A percentile compares a stretch with the other conserved stretches of the same genome.
These are phyloP conservation scores for Eucalyptus regnans DNA, from an alignment of 345 rosid genomes.

Conservation along the genomic window DNA sequence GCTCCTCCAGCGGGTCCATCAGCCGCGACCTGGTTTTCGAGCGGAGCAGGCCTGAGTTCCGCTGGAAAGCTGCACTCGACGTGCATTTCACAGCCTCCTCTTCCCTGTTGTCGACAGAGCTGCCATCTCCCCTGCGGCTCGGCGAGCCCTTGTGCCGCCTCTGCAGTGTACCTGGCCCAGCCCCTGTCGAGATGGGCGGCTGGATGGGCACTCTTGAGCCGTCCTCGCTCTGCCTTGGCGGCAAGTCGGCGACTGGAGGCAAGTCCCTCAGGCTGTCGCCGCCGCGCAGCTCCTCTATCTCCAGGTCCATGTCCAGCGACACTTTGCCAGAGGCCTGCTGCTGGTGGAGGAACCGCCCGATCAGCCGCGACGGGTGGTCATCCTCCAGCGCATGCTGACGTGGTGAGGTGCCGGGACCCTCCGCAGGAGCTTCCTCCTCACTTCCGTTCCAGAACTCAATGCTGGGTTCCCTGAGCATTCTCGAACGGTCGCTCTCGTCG, in stretches of 20 bases:
- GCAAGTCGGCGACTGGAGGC: neutral
- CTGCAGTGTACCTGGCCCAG: neutral
- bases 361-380: constrained; percentile 71
- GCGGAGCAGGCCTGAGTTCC: constrained; percentile 9
- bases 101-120: neutral
- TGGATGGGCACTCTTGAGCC: neutral
- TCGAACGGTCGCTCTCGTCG: neutral
- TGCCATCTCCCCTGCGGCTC: neutral
- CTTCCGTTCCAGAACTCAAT: neutral
- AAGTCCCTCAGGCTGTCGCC: constrained; percentile 19
- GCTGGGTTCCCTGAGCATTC: neutral
- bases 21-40: constrained; percentile 59
- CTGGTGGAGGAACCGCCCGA: constrained; percentile 55
- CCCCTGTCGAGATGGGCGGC: neutral
- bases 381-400: neutral
- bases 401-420: constrained; percentile 19
- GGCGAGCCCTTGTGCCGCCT: neutral
- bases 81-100: constrained; percentile 44
- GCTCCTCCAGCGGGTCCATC: constrained; percentile 42
- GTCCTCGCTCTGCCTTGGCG: constrained; percentile 18
- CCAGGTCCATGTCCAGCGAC: constrained; percentile 64
- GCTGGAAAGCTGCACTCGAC: constrained; percentile 27
- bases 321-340: constrained; percentile 67
- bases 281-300: constrained; percentile 48
- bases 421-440: neutral